Evolutionary conservation across 2,329 filamentous ascomycete genomes (phyloP).

Genomic region (Xylaria sp.): DNA sequence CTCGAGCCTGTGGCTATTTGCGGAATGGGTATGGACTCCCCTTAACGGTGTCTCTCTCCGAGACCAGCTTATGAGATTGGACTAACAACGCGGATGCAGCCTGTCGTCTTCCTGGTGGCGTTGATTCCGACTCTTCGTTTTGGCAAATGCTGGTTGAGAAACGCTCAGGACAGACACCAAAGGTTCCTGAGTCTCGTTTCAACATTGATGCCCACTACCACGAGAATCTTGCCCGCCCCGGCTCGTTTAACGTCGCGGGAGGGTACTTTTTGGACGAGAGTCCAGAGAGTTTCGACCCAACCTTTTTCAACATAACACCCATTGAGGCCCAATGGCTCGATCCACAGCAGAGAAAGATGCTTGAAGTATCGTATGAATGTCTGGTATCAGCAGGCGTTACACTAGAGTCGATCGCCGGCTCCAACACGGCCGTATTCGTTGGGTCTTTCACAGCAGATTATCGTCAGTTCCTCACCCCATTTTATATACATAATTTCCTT

Average conservation of each 20-base stretch:
- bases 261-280: conserved; percentile 43
- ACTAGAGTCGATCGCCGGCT: conserved; percentile 45
- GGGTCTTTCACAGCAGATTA: conserved; percentile 44
- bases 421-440: conserved; percentile 47
- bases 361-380: conserved; percentile 56
- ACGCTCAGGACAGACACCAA: conserved; percentile 35
- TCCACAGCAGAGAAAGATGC: conserved; percentile 54
- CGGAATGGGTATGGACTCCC: conserved; percentile 37
- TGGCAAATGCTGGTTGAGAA: conserved; percentile 40
- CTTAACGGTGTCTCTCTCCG: background rate
- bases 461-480: conserved; percentile 35
- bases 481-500: conserved; percentile 4
- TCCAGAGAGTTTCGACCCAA: conserved; percentile 43
- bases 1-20: conserved; percentile 41
- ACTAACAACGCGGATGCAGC: conserved; percentile 33
- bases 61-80: background rate
- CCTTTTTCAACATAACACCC: conserved; percentile 55
- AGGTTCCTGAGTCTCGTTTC: conserved; percentile 37
- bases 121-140: conserved; percentile 38
- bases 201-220: conserved; percentile 42
- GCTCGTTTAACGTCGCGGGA: conserved; percentile 39
- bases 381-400: conserved; percentile 53
- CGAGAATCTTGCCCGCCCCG: conserved; percentile 34
- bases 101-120: conserved; percentile 39
- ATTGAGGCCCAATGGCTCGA: conserved; percentile 55